These are phyloP conservation scores for Danielia oregonensis DNA, from an alignment of 805 yeast genomes.

Conservation along the genomic window DNA sequence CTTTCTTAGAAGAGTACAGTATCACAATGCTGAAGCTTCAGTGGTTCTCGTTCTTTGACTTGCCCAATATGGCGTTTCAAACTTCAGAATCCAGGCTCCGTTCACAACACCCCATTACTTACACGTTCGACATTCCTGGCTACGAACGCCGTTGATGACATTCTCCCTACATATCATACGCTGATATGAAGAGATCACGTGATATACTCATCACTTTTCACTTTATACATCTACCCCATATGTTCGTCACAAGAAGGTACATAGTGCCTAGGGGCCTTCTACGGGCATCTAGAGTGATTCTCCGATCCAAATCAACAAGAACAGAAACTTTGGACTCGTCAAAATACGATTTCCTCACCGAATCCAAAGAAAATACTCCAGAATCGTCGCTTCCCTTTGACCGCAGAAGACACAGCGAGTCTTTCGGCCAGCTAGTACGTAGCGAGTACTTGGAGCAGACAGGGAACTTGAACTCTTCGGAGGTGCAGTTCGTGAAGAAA, in stretches of 20 bases:
- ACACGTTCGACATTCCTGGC: too few relatives aligned
- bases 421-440: conserved; percentile 24
- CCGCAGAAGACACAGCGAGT: conserved; percentile 17
- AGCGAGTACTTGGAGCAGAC: conserved; percentile 13
- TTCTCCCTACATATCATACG: too few relatives aligned
- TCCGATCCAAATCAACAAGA: neutral
- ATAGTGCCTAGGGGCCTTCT: neutral
- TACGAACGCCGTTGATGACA: too few relatives aligned
- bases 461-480: conserved; percentile 5
- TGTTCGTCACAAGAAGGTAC: neutral
- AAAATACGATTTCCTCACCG: neutral
- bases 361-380: neutral
- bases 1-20: too few relatives aligned
- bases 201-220: neutral
- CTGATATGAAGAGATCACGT: too few relatives aligned
- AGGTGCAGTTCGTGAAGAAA: neutral
- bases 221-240: neutral
- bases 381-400: conserved; percentile 2
- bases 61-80: too few relatives aligned
- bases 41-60: too few relatives aligned
- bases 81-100: too few relatives aligned
- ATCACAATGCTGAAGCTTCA: too few relatives aligned
- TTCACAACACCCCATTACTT: too few relatives aligned
- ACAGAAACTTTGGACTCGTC: neutral
- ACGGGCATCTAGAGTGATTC: neutral